phyloP scores from a whole-genome alignment of 352 stramenopile species.

The Globisporangium ultimum region DNA sequence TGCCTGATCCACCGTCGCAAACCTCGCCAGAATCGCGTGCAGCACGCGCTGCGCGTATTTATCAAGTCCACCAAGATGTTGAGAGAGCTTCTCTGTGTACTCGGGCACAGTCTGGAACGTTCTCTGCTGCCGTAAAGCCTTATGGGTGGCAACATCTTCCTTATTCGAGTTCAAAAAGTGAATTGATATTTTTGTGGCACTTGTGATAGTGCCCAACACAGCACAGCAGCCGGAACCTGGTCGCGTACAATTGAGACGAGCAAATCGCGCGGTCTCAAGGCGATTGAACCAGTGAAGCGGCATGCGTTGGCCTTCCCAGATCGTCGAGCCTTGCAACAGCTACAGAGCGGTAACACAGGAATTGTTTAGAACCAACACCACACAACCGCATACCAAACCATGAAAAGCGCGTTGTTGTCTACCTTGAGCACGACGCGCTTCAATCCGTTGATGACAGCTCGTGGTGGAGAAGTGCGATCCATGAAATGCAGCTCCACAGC shows the following conservation, averaged over 20 bases:
- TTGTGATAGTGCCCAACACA: conserved; percentile 23
- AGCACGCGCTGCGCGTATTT: conserved; percentile 34
- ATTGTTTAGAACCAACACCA: neutral
- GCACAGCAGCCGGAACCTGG: conserved; percentile 35
- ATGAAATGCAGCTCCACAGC: conserved; percentile 35
- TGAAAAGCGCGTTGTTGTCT: neutral
- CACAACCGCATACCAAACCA: neutral
- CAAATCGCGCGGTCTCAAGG: conserved; percentile 30
- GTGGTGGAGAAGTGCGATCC: conserved; percentile 26
- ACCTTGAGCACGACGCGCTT: conserved; percentile 27
- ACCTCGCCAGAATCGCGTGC: conserved; percentile 27
- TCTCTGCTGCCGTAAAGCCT: neutral
- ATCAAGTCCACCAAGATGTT: conserved; percentile 35
- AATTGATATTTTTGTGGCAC: conserved; percentile 23
- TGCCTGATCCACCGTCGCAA: conserved; percentile 14
- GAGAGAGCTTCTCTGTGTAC: conserved; percentile 29
- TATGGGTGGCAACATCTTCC: neutral
- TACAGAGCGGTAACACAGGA: neutral
- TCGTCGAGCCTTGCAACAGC: conserved; percentile 34
- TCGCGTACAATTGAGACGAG: conserved; percentile 19
- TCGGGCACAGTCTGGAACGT: conserved; percentile 23
- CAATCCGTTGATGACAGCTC: conserved; percentile 32
- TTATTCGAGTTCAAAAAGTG: conserved; percentile 17
- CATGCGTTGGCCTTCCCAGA: conserved; percentile 34
- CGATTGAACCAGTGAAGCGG: conserved; percentile 48